Evolutionary conservation across 495 filamentous ascomycete genomes (phyloP).

Genomic region (Penicillium canescens): DNA sequence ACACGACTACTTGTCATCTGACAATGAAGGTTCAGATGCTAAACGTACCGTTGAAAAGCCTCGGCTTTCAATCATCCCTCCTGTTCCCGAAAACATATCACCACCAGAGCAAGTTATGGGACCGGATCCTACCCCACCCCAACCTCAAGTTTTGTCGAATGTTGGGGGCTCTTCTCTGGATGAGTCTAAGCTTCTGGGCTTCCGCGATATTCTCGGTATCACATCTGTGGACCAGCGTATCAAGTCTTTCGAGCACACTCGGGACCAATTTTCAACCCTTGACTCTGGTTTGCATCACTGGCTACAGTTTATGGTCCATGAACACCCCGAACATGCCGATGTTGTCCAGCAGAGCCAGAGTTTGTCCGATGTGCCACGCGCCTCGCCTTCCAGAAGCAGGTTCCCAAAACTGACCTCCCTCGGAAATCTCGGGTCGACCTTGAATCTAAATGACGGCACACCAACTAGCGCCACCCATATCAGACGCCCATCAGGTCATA

Average conservation of each 20-base stretch:
- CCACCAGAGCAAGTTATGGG: conserved; percentile 22
- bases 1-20: conserved; percentile 17
- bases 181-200: conserved; percentile 51
- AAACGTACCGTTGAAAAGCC: conserved; percentile 16
- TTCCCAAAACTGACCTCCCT: conserved; percentile 46
- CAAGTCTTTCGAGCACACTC: conserved; percentile 64
- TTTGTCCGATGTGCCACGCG: conserved; percentile 28
- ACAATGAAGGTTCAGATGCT: conserved; percentile 13
- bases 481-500: conserved; percentile 35
- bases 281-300: conserved; percentile 77
- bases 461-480: conserved; percentile 34
- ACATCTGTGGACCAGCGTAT: conserved; percentile 63
- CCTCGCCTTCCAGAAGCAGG: conserved; percentile 41
- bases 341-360: conserved; percentile 37
- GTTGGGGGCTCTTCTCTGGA: conserved; percentile 13
- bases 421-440: conserved; percentile 27
- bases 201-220: conserved; percentile 72
- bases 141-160: not conserved
- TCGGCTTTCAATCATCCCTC: conserved; percentile 27
- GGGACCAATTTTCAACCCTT: conserved; percentile 66
- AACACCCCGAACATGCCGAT: conserved; percentile 54
- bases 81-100: conserved; percentile 13
- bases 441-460: conserved; percentile 42
- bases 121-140: conserved; percentile 1
- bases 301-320: conserved; percentile 53